Evolutionary conservation across 1,139 yeast species (phyloP).

Genomic region (Kodamaea fungicola): DNA sequence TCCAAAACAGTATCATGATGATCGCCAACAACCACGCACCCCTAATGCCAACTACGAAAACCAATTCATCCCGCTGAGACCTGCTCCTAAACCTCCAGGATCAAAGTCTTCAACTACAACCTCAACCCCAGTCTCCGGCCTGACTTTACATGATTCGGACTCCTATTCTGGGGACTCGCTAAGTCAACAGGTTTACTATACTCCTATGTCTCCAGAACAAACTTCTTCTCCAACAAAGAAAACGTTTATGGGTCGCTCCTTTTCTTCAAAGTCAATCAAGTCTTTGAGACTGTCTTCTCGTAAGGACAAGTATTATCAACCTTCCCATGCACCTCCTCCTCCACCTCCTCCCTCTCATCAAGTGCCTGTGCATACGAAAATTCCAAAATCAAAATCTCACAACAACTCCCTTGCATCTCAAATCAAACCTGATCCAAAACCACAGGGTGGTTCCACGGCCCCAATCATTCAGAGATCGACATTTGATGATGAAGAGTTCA

Average conservation of each 20-base stretch:
- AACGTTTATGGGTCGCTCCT: conserved; percentile 32
- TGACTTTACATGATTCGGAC: not conserved
- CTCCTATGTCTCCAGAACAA: conserved; percentile 7
- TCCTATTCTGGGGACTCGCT: not conserved
- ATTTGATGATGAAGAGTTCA: conserved; percentile 21
- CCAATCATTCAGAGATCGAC: conserved; percentile 33
- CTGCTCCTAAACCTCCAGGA: conserved; percentile 59
- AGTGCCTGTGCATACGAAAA: conserved; percentile 13
- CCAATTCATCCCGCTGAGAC: conserved; percentile 62
- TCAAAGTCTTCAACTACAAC: conserved; percentile 4
- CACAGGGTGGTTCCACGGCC: conserved; percentile 35
- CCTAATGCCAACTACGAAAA: conserved; percentile 28
- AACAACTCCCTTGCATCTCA: conserved; percentile 34
- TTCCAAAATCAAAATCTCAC: conserved; percentile 47
- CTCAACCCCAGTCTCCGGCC: not conserved
- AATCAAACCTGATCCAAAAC: conserved; percentile 16
- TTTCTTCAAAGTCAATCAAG: conserved; percentile 40
- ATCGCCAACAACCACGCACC: conserved; percentile 14
- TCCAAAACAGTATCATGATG: conserved; percentile 8
- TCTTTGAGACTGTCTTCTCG: conserved; percentile 25
- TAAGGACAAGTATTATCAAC: conserved; percentile 9
- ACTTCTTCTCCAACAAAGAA: conserved; percentile 14
- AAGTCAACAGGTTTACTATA: conserved; percentile 3
- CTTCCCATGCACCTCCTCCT: conserved; percentile 18
- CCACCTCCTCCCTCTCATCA: conserved; percentile 13